Base-by-base conservation (phyloP, 108 stramenopile species). In the Mediolabrus comicus region DNA sequence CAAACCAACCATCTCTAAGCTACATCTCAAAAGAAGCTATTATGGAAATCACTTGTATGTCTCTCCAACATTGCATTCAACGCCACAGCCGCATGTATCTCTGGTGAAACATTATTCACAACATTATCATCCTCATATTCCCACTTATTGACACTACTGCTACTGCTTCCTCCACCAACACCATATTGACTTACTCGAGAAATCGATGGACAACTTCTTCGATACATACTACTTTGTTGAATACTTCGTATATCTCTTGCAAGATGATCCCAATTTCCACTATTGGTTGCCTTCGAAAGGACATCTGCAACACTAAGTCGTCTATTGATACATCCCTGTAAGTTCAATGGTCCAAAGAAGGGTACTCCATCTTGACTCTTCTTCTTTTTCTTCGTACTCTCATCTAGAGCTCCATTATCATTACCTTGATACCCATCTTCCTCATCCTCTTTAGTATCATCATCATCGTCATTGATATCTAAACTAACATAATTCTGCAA, bases 61-160 rank as follows among this genome's bases (percentile, higher is more conserved):
- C 51, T 35, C 14, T 69, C 69, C 58, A 69, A 52, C 69, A 69
- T 69, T 32, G 58, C 59, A 60, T 57, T 69, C 59, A 69, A 59
- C 28, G 69, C 69, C 10, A 69, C 59, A 33, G 69, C 56, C 3
- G 69, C 69, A 69, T 69, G 69, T 25, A 69, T 69, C 39, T 69
- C 58, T 28, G 69, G 46, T 14, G 69, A 59, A 14, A 69, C 49
- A 33, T 1, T 49, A 49, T 49, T 22, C 1, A 9, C 7, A 49
- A n/a, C 46, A 3, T 49, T 22, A 3, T 49, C 46, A 7, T n/a
- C n/a, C n/a, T n/a, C n/a, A n/a, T n/a, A n/a, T n/a, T n/a, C n/a
- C n/a, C n/a, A n/a, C n/a, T n/a, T n/a, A n/a, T n/a, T n/a, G n/a
- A n/a, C n/a, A n/a, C n/a, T n/a, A n/a, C n/a, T n/a, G n/a, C n/a